Base-by-base conservation (phyloP, 2,329 filamentous ascomycete genomes). In the Niveomyces coronatus region DNA sequence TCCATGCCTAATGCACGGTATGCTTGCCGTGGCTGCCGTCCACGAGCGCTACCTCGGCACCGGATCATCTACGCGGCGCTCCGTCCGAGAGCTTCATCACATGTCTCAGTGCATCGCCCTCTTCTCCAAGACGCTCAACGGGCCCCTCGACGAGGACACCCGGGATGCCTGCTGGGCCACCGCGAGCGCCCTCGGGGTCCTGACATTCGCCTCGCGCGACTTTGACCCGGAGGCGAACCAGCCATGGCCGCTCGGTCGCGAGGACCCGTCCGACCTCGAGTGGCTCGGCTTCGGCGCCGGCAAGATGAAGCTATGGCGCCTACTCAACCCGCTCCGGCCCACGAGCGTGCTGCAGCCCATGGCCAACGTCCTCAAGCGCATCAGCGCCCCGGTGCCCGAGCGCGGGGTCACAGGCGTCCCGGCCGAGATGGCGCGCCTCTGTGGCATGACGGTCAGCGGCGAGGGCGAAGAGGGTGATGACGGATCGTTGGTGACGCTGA, bases 261-360 rank as follows among this genome's bases (percentile, higher is more conserved):
- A 20, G n/a, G 34, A 36, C 24, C 17, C 34, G 18, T 20, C 34
- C 8, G 34, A 36, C 13, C 26, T 36, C 6, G 34, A 36, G 18
- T 36, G 34, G 34, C 24, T 36, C 17, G 24, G 34, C 7, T 17
- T 36, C 11, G 34, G 34, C 15, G 24, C 34, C 4, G 34, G 34
- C 13, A 36, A 36, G 34, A 36, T 36, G 34, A 36, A 30, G 26
- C 34, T 36, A 8, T 36, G 24, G 24, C 24, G 30, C 17, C 26
- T 36, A 14, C 34, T 36, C 7, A 36, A 36, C 26, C 34, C 34
- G 4, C 17, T 36, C 7, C 34, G 34, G 7, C 34, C 34, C 13
- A 24, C 20, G 24, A 36, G 34, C 26, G 34, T 29, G 5, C 31
- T 31, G 16, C 19, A 31, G 20, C 35, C 35, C 2, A 31, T 37